phyloP scores from a whole-genome alignment of 495 filamentous ascomycete species.

The Immersiella caudata region DNA sequence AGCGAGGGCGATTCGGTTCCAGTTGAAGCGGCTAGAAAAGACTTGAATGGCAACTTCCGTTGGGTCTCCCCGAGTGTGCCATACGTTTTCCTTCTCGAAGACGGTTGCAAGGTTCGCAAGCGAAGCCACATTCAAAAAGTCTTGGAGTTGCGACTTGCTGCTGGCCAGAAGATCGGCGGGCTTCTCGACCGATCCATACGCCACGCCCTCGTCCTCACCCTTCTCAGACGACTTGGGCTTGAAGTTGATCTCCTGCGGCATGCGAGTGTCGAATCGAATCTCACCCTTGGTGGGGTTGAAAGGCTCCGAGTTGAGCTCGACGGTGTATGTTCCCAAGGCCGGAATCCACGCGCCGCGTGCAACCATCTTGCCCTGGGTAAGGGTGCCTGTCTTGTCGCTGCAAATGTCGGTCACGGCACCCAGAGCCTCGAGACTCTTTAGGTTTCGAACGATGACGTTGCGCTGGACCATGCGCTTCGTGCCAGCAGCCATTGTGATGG shows the following conservation, averaged over 20 bases:
- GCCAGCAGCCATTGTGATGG: conserved; percentile 77
- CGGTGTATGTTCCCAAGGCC: conserved; percentile 57
- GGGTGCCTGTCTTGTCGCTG: conserved; percentile 83
- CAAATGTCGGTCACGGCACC: conserved; percentile 87
- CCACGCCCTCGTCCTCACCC: conserved; percentile 4
- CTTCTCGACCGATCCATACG: conserved; percentile 11
- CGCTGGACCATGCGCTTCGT: conserved; percentile 75
- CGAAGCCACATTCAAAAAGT: conserved; percentile 40
- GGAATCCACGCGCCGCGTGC: conserved; percentile 81
- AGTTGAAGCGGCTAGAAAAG: conserved; percentile 71
- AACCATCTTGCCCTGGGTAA: conserved; percentile 76
- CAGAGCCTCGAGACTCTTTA: conserved; percentile 77
- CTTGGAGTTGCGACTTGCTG: conserved; percentile 31
- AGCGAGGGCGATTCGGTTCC: conserved; percentile 55
- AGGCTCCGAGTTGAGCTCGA: conserved; percentile 58
- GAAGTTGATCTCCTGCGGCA: conserved; percentile 35
- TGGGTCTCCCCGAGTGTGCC: conserved; percentile 77
- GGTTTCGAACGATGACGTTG: conserved; percentile 74
- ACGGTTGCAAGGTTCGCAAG: conserved; percentile 46
- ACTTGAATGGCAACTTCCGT: conserved; percentile 85
- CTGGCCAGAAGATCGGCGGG: conserved; percentile 24
- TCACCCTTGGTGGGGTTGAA: conserved; percentile 38
- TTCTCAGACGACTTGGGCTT: conserved; percentile 17
- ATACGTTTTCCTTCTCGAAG: conserved; percentile 51
- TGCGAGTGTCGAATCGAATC: conserved; percentile 28